Conservation (phyloP, 1,284 basidiomycete species). For the Schizophyllum commune region DNA sequence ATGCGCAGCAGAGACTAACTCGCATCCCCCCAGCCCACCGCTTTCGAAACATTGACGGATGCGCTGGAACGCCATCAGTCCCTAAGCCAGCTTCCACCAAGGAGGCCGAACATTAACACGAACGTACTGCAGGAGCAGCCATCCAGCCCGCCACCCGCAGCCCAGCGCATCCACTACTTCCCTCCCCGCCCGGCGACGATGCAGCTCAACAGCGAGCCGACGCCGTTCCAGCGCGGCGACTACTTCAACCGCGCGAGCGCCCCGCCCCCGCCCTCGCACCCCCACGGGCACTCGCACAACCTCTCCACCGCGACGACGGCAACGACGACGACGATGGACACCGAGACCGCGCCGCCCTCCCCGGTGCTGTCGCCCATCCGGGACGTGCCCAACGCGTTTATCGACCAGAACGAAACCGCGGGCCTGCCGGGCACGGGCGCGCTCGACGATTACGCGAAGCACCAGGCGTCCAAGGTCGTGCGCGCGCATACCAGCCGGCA, state of each 20-base stretch:
- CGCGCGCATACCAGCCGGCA: slow-evolving; percentile 16
- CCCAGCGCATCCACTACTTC: slow-evolving; percentile 21
- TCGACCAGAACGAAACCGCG: slow-evolving; percentile 32
- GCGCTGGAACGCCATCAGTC: slow-evolving; percentile 16
- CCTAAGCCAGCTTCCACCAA: slow-evolving; percentile 4
- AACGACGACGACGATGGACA: slow-evolving; percentile 10
- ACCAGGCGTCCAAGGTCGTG: slow-evolving; percentile 23
- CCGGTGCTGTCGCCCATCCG: slow-evolving; percentile 16
- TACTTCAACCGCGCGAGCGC: background rate
- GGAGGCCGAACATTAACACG: background rate
- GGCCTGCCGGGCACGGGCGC: slow-evolving; percentile 30
- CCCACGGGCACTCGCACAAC: slow-evolving; percentile 4
- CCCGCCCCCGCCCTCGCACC: background rate
- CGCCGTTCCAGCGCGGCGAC: background rate
- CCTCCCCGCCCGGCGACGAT: slow-evolving; percentile 15
- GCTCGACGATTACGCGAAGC: slow-evolving; percentile 14
- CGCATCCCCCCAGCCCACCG: slow-evolving; percentile 30
- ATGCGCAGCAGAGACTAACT: background rate
- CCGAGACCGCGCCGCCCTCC: slow-evolving; percentile 12
- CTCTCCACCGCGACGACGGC: background rate
- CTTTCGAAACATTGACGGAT: slow-evolving; percentile 40
- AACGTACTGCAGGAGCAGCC: background rate
- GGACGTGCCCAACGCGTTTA: slow-evolving; percentile 32
- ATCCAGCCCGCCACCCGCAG: background rate
- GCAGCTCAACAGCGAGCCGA: slow-evolving; percentile 4